Evolutionary conservation across 2,329 filamentous ascomycete genomes (phyloP).

Genomic region (Thermothelomyces thermophilus): DNA sequence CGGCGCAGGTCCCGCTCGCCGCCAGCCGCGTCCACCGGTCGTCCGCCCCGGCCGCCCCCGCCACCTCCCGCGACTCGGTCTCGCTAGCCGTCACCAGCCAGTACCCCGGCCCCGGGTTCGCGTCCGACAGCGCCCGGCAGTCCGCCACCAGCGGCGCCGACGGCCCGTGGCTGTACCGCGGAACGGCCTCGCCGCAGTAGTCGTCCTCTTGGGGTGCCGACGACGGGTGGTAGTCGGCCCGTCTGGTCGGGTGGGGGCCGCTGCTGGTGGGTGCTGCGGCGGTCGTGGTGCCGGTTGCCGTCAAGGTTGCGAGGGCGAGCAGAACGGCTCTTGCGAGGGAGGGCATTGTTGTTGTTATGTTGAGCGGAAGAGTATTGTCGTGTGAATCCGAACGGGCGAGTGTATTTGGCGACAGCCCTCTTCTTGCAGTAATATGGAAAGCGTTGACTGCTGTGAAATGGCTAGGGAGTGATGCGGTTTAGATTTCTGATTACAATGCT

Average conservation of each 20-base stretch:
- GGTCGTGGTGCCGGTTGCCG: neutral
- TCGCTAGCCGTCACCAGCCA: slow-evolving; percentile 7
- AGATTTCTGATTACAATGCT: too few species aligned
- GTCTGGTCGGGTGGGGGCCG: neutral
- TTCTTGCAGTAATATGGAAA: too few species aligned
- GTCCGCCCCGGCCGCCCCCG: too few species aligned
- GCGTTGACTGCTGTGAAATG: too few species aligned
- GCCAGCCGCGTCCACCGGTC: slow-evolving; percentile 10
- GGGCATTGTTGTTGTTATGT: neutral
- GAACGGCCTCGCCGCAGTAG: slow-evolving; percentile 16
- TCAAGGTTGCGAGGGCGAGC: neutral
- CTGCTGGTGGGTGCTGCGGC: neutral
- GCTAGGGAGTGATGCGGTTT: too few species aligned
- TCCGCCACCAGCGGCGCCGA: slow-evolving; percentile 1
- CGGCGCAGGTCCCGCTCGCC: slow-evolving; percentile 9
- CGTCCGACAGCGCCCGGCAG: slow-evolving; percentile 2
- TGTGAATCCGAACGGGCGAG: neutral
- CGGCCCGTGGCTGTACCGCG: neutral
- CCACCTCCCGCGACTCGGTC: neutral
- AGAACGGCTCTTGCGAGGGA: neutral
- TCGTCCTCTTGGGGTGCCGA: neutral
- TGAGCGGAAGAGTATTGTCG: neutral
- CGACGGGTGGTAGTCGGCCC: neutral
- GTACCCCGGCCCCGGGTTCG: slow-evolving; percentile 4
- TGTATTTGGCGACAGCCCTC: neutral